Base-by-base conservation (phyloP, 2,329 filamentous ascomycete genomes). In the Helminthosporium solani region DNA sequence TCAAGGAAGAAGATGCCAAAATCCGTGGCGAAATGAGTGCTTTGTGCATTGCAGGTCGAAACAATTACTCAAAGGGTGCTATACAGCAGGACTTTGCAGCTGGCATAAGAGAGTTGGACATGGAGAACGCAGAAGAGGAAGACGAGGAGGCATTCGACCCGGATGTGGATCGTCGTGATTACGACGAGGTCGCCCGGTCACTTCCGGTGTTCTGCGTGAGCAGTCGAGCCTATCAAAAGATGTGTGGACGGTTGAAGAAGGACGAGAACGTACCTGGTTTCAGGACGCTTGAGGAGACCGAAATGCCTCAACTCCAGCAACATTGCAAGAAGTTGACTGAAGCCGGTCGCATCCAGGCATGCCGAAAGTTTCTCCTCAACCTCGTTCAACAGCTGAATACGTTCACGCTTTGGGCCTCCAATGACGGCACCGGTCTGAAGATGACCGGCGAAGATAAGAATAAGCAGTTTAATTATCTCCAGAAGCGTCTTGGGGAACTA, bases 131-230 rank as follows among this genome's bases (percentile, higher is more conserved):
- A 0, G 68, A 72, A 2, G 77, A 82, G 49, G 73, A 80, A 52
- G 75, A 84, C 35, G 78, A 78, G 16, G 74, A 73, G 1, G 72
- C 72, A 7, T 83, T 83, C 53, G 68, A 84, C 50, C 79, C 79
- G 0, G 74, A 79, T 2, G 58, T 75, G n/a, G 77, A 83, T 6
- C 35, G 72, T 2, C 74, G 81, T 8, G 76, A 41, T 33, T 86
- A 86, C 42, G 74, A 80, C 0, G 65, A 80, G 34, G 74, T 85
- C 7, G 81, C 79, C 0, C 63, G 63, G 7, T 73, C 70, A 0
- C 70, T 87, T 0, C 78, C 82, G 0, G 82, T 87, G 1, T 87
- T 85, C 57, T 86, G 83, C 50, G 79, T 86, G 14, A 83, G 80
- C 46, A 80, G 78, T 37, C 71, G 78, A 35, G 82, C 78, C 0